Evolutionary conservation across 345 rosid species (phyloP).

Genomic region (Xanthoceras sorbifolium): DNA sequence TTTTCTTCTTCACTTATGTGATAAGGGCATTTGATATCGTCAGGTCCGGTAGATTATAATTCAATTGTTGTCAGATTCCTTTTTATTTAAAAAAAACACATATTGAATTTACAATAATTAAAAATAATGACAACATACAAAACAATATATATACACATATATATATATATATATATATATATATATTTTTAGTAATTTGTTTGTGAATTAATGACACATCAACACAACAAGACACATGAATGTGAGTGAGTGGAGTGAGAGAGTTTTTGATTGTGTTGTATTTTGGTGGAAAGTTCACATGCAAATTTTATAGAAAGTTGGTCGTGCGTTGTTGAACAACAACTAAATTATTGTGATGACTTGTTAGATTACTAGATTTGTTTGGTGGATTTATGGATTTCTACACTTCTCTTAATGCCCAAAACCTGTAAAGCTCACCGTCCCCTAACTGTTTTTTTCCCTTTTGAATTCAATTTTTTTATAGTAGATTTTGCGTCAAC

Average conservation of each 20-base stretch:
- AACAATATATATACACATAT: too few species aligned
- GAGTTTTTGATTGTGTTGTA: neutral
- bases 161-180: too few species aligned
- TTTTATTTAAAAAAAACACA: too few species aligned
- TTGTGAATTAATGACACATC: too few species aligned
- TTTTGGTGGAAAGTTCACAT: slow-evolving; percentile 40
- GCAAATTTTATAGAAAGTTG: slow-evolving; percentile 4
- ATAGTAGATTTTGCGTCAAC: too few species aligned
- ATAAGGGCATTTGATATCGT: too few species aligned
- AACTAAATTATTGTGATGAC: slow-evolving; percentile 27
- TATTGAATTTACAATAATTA: too few species aligned
- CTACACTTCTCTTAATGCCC: slow-evolving; percentile 19
- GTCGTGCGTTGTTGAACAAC: slow-evolving; percentile 26
- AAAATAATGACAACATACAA: too few species aligned
- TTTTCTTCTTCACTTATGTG: too few species aligned
- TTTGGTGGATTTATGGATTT: slow-evolving; percentile 14
- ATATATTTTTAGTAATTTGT: neutral
- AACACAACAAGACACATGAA: neutral
- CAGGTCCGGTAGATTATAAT: too few species aligned
- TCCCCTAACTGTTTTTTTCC: slow-evolving; percentile 8
- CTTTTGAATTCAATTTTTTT: too few species aligned
- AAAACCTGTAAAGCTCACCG: slow-evolving; percentile 23
- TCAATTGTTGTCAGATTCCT: too few species aligned
- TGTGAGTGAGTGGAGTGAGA: neutral
- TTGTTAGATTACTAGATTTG: slow-evolving; percentile 27